A percentile compares a stretch with the other conserved stretches of the same genome.
Conservation (phyloP, 345 rosid species). For the Punica granatum region DNA sequence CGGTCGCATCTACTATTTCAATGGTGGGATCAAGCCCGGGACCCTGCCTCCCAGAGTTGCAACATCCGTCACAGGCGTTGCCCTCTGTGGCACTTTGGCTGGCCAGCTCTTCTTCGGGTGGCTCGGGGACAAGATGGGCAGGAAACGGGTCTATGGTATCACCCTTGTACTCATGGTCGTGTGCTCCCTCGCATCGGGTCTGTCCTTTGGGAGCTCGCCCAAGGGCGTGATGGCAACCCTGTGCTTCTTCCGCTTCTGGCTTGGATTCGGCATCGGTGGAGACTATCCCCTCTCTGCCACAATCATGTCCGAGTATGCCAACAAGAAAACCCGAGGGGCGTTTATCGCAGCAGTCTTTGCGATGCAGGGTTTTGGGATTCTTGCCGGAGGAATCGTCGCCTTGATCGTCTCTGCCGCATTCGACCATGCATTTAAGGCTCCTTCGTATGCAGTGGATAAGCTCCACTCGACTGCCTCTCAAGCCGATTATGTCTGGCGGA, state of each 20-base stretch:
- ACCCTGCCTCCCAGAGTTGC: slow-evolving; percentile 42
- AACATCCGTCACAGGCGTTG: slow-evolving; percentile 72
- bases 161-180: slow-evolving; percentile 64
- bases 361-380: slow-evolving; percentile 80
- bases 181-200: slow-evolving; percentile 56
- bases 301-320: slow-evolving; percentile 84
- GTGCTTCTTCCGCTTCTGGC: slow-evolving; percentile 88
- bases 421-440: slow-evolving; percentile 12
- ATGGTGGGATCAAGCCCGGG: slow-evolving; percentile 39
- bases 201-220: slow-evolving; percentile 37
- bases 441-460: background rate
- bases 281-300: slow-evolving; percentile 89
- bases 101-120: slow-evolving; percentile 86
- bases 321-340: slow-evolving; percentile 66
- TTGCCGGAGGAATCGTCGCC: slow-evolving; percentile 55
- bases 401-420: slow-evolving; percentile 21
- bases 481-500: slow-evolving; percentile 38
- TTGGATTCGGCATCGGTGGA: slow-evolving; percentile 83
- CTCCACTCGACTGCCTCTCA: slow-evolving; percentile 14
- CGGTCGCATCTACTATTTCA: slow-evolving; percentile 60
- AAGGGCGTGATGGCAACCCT: slow-evolving; percentile 54
- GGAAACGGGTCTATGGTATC: slow-evolving; percentile 64
- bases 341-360: slow-evolving; percentile 75
- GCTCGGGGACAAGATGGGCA: slow-evolving; percentile 79
- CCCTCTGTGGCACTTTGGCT: slow-evolving; percentile 62